Base-by-base conservation (phyloP, 176 grass and related monocot species). In the Elymus sibiricus region DNA sequence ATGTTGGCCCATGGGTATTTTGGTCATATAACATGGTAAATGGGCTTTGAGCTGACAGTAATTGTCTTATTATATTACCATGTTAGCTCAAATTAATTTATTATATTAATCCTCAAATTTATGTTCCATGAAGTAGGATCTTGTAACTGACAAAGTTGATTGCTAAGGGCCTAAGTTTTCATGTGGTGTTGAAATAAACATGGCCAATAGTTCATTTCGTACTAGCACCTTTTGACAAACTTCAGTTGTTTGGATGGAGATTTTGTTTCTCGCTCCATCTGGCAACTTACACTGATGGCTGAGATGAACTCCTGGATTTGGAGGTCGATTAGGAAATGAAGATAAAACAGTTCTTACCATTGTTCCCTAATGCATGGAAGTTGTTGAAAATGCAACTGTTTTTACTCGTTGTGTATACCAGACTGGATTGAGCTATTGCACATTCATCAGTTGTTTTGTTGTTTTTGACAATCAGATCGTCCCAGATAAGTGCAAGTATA, bases 401-500 rank as follows among this genome's bases (percentile, higher is more conserved):
- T 75, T 19, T 79, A 73, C 27, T 67, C 44, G 28, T 58, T 15
- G 11, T 80, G 62, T 44, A 73, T 46, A 77, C 27, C 37, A 49
- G 14, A 26, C 59, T 78, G 38, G 34, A 14, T 40, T 17, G 49
- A 70, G 27, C 43, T 5, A 39, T 71, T 25, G 38, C 58, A 59
- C 8, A 74, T 10, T 10, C 43, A 16, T 67, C 46, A 51, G 67
- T 90, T 70, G 83, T 40, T 84, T 26, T 64, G 34, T 76, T 91
- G 61, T 25, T 74, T 38, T 89, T 82, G 70, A 37, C 47, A 40
- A 82, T 51, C 82, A 97, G 95, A 92, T 97, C 47, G 66, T 93
- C 83, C 92, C 90, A 84, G 95, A 92, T 38, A 97, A 91, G 51
- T 88, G 88, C 73, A 97, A 92, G 58, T 97, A 91, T 76, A 63